These are phyloP conservation scores for Aureobasidium sp. DNA, from an alignment of 2,329 filamentous ascomycete genomes.

Conservation along the genomic window DNA sequence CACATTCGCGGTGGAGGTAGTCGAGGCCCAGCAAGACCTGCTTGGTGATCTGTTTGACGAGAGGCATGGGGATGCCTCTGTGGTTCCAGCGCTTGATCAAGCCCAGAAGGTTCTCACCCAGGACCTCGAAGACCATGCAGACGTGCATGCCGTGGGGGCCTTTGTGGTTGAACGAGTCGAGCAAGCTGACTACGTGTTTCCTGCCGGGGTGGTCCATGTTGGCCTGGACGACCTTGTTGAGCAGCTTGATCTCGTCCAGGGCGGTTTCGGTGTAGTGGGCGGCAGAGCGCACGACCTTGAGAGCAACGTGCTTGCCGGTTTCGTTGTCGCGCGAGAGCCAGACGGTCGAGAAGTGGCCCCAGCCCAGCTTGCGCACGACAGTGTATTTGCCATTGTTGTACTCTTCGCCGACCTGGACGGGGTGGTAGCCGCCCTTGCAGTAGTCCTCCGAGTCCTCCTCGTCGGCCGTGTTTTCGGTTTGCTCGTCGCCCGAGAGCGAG, in stretches of 20 bases:
- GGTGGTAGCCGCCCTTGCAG: conserved; percentile 97
- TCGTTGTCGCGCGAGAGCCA: conserved; percentile 76
- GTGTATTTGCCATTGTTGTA: conserved; percentile 98
- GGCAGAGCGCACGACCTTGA: conserved; percentile 95
- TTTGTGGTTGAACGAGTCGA: conserved; percentile 96
- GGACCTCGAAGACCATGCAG: conserved; percentile 98
- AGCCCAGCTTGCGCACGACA: conserved; percentile 89
- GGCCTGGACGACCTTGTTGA: conserved; percentile 92
- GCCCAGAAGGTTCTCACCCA: conserved; percentile 89
- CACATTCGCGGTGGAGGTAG: conserved; percentile 94
- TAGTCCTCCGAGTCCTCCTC: conserved; percentile 99
- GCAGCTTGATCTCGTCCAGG: conserved; percentile 95
- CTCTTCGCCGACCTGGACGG: conserved; percentile 85
- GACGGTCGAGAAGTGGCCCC: conserved; percentile 99
- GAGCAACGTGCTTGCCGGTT: conserved; percentile 85
- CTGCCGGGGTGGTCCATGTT: conserved; percentile 91
- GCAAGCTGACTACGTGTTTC: conserved; percentile 87
- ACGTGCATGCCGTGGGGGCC: conserved; percentile 94
- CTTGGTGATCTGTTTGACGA: conserved; percentile 98
- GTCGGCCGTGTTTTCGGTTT: conserved; percentile 84
- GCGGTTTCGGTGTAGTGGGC: conserved; percentile 98
- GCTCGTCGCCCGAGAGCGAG: conserved; percentile 67
- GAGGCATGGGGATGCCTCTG: conserved; percentile 86
- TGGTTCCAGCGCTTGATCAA: conserved; percentile 99
- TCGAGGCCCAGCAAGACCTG: conserved; percentile 92